Evolutionary conservation across 805 yeast genomes (phyloP).

Genomic region (Sugiyamaella chiloensis): DNA sequence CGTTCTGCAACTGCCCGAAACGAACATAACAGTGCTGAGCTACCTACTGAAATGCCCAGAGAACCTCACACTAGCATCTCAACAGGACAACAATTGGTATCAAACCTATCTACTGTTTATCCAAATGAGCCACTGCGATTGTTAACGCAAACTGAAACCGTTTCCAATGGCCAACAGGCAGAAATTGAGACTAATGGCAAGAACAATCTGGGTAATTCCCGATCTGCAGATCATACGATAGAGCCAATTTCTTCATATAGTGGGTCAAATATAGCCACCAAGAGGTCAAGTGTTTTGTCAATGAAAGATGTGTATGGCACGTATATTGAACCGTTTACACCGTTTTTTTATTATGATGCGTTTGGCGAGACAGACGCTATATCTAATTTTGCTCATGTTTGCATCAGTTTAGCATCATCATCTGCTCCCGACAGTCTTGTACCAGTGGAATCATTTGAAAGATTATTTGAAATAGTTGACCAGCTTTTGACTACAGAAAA

Average conservation of each 20-base stretch:
- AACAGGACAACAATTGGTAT: no score
- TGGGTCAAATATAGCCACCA: neutral
- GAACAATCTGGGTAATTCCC: no score
- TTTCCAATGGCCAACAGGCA: no score
- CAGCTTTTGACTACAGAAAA: constrained; percentile 9
- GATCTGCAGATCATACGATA: no score
- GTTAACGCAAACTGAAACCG: no score
- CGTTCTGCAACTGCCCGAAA: no score
- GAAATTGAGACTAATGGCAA: no score
- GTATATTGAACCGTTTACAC: constrained; percentile 16
- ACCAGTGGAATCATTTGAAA: constrained; percentile 10
- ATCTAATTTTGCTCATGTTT: constrained; percentile 11
- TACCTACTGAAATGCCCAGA: no score
- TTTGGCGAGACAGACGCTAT: neutral
- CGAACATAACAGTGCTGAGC: no score
- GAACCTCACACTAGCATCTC: no score
- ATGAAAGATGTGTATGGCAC: constrained; percentile 10
- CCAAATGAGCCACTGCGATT: no score
- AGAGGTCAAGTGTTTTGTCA: neutral
- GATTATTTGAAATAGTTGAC: constrained; percentile 11
- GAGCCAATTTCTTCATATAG: neutral
- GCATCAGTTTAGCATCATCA: constrained; percentile 13
- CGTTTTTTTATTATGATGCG: constrained; percentile 7
- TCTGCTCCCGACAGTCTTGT: constrained; percentile 11
- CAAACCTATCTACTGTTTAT: no score